These are phyloP conservation scores for Saturnispora besseyi DNA, from an alignment of 805 yeast genomes.

Conservation along the genomic window DNA sequence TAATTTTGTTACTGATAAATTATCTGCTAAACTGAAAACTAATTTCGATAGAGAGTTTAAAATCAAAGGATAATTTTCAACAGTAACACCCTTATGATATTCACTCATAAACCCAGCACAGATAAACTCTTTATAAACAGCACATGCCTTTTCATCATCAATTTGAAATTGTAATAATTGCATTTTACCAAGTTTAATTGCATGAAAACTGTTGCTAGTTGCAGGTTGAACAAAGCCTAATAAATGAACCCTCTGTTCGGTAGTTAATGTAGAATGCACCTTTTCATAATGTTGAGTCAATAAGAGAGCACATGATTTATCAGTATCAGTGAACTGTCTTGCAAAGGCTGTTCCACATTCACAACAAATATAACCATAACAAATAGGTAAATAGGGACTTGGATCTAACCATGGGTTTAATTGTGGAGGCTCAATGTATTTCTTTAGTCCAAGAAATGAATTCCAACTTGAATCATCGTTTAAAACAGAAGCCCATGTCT, in stretches of 20 bases:
- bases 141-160: not conserved
- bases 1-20: not conserved
- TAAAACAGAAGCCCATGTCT: conserved; percentile 4
- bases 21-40: not conserved
- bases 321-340: not conserved
- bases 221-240: not conserved
- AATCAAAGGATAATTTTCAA: not conserved
- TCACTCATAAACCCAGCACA: not conserved
- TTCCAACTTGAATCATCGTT: conserved; percentile 4
- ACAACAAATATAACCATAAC: not conserved
- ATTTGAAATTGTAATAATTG: conserved; percentile 1
- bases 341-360: conserved; percentile 4
- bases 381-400: conserved; percentile 4
- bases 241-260: not conserved
- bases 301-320: not conserved
- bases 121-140: not conserved
- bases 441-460: not conserved
- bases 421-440: not conserved
- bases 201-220: conserved; percentile 2
- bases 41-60: not conserved
- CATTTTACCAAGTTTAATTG: conserved; percentile 2
- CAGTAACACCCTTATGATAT: not conserved
- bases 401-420: not conserved
- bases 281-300: conserved; percentile 4
- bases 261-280: not conserved